Percentiles rank a stretch among this genome's conserved stretches.
Conservation (phyloP, 768 basidiomycete genomes). For the Amanita rubescens region DNA sequence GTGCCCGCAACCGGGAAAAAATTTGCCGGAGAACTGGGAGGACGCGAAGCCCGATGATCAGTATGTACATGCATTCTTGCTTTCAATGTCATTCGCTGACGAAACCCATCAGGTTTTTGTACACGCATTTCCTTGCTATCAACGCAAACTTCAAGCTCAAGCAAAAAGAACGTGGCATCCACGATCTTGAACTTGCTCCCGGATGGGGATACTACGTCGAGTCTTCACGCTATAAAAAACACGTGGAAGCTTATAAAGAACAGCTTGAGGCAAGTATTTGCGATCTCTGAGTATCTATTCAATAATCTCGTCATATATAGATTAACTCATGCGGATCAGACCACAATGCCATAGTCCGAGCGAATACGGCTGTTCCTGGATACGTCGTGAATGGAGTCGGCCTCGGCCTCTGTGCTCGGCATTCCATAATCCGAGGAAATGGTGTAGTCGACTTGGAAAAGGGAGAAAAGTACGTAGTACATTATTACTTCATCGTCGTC, state of each 20-base stretch:
- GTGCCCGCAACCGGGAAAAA: slow-evolving; percentile 19
- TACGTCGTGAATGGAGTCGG: too few species aligned
- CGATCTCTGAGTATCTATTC: too few species aligned
- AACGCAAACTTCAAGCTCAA: slow-evolving; percentile 4
- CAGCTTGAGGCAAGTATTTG: too few species aligned
- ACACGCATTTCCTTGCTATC: slow-evolving; percentile 2
- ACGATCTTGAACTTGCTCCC: slow-evolving; percentile 4
- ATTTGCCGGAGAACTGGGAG: slow-evolving; percentile 14
- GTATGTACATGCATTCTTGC: background rate
- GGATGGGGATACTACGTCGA: slow-evolving; percentile 4
- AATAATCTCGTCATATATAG: too few species aligned
- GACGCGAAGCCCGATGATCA: background rate
- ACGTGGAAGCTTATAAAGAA: background rate
- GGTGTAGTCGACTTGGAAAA: slow-evolving; percentile 10
- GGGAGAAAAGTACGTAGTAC: slow-evolving; percentile 9
- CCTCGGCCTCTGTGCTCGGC: slow-evolving; percentile 13
- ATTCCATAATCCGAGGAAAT: slow-evolving; percentile 14
- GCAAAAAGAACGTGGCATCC: background rate
- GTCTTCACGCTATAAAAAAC: background rate
- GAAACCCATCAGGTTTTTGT: background rate
- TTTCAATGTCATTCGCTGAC: background rate
- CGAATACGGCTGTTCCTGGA: too few species aligned
- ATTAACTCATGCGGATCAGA: too few species aligned
- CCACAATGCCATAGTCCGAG: too few species aligned
- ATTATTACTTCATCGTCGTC: too few species aligned